Evolutionary conservation across 352 stramenopile genomes (phyloP), one percentile per base, ranked within the genome.

Genomic region (Globisporangium solare): DNA sequence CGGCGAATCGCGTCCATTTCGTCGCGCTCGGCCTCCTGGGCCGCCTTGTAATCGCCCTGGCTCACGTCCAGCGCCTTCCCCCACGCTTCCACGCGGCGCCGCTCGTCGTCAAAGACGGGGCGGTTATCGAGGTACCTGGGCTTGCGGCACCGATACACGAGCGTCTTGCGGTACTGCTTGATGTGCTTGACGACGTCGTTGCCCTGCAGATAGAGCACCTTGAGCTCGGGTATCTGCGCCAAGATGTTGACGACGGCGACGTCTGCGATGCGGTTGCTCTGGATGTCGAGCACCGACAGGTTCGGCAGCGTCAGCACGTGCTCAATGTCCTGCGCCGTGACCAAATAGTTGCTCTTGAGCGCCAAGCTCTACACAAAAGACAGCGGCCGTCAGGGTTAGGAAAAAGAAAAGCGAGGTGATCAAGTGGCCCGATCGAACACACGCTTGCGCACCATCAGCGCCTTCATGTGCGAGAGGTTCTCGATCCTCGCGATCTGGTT

Each of bases 101-200:
- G 71, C 60, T 96, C 88, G 24, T 96, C 87, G 2, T 86, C 75
- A 54, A 96, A 96, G 3, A 96, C 87, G 1, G 88, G 85, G 14
- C 86, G 70, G 49, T 94, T 73, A 58, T 92, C 84, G 53, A 94
- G 60, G 55, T 94, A 94, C 60, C 85, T 87, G 51, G 92, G 78
- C 42, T 87, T 74, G 15, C 76, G 78, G 41, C 82, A 94, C 32
- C 76, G 76, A 35, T 85, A 89, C 47, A 92, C 62, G 22, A 94
- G 45, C 42, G 80, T 91, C 55, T 94, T 94, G 40, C 83, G 82
- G 54, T 92, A 94, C 59, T 94, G 81, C 50, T 89, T 89, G 63
- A 94, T 83, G 54, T 91, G 75, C 66, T 92, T 94, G n/a, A 92
- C 80, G 18, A 92, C 83, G 39, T 89, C 80, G 54, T 94, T 94